phyloP scores from a whole-genome alignment of 768 basidiomycete genomes.

The Suillus fuscotomentosus region DNA sequence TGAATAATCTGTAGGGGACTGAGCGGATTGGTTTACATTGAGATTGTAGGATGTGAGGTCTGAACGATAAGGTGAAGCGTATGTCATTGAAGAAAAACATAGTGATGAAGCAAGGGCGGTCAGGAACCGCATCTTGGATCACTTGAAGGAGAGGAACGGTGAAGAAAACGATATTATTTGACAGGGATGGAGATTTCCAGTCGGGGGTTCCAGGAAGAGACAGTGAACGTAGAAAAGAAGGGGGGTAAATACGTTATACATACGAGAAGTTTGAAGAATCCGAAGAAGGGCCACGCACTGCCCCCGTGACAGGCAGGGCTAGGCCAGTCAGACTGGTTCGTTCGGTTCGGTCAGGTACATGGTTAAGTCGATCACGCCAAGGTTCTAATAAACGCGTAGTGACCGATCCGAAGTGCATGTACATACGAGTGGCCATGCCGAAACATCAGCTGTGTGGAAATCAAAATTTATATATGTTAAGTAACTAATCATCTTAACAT shows the following conservation, averaged over 20 bases:
- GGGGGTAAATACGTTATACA: not conserved
- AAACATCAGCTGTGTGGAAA: no score
- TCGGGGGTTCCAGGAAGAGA: not conserved
- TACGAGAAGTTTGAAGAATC: no score
- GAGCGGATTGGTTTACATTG: constrained; percentile 73
- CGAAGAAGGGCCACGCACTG: no score
- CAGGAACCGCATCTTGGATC: constrained; percentile 43
- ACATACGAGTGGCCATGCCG: no score
- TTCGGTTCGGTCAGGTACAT: not conserved
- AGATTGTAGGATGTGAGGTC: constrained; percentile 74
- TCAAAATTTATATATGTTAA: no score
- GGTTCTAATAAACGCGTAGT: no score
- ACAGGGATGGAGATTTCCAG: not conserved
- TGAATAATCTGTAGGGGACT: constrained; percentile 62
- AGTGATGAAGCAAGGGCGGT: constrained; percentile 29
- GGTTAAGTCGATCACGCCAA: no score
- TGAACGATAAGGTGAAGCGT: constrained; percentile 66
- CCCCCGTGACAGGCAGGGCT: no score
- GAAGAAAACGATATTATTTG: not conserved
- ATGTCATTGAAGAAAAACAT: constrained; percentile 35
- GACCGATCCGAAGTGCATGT: no score
- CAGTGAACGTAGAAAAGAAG: not conserved
- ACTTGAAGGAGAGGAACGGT: not conserved
- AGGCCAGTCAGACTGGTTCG: no score
- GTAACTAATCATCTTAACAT: no score